Conservation (phyloP, 192 early-diverging fungal species). For the Backusella morwellensis region DNA sequence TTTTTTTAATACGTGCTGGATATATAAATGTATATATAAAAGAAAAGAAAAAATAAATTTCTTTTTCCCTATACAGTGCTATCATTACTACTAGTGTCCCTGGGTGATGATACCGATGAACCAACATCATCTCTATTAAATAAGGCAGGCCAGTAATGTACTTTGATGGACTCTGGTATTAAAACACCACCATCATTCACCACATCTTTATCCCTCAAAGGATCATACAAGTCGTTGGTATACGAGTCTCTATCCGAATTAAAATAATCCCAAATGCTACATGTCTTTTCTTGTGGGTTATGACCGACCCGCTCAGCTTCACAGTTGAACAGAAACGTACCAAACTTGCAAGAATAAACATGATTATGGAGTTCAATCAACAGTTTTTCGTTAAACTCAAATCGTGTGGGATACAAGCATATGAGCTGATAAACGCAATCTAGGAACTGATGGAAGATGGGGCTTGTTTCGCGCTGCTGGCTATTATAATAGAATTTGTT, state of each 20-base stretch:
- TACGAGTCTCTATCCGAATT: slow-evolving; percentile 51
- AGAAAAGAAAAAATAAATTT: neutral
- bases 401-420: slow-evolving; percentile 82
- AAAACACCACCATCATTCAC: slow-evolving; percentile 57
- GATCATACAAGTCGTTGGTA: slow-evolving; percentile 58
- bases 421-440: slow-evolving; percentile 95
- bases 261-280: slow-evolving; percentile 83
- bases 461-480: slow-evolving; percentile 81
- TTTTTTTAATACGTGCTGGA: neutral
- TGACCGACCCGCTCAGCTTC: slow-evolving; percentile 69
- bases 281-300: slow-evolving; percentile 25
- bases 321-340: slow-evolving; percentile 92
- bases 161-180: slow-evolving; percentile 60
- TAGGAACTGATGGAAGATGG: slow-evolving; percentile 96
- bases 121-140: slow-evolving; percentile 57
- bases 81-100: neutral
- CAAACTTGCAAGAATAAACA: slow-evolving; percentile 89
- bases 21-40: neutral
- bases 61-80: neutral
- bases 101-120: neutral
- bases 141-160: slow-evolving; percentile 74
- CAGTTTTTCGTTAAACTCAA: slow-evolving; percentile 90
- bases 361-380: slow-evolving; percentile 81
- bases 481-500: slow-evolving; percentile 53
- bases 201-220: slow-evolving; percentile 39